A percentile compares a stretch with the other conserved stretches of the same genome.
Conservation (phyloP, 345 rosid species). For the Garcia nutans region DNA sequence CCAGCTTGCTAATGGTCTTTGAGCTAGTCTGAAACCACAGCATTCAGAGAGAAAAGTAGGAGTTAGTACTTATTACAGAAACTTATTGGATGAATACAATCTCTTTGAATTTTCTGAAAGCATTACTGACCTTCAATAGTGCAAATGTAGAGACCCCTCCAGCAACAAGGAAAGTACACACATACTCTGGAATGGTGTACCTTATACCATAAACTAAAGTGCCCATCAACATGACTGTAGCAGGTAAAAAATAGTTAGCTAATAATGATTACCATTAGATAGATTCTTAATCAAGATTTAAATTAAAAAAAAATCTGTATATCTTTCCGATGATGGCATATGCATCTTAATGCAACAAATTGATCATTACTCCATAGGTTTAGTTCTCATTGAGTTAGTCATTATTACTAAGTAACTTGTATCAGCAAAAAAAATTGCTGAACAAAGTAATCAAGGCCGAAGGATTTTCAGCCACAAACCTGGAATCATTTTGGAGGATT, state of each 20-base stretch:
- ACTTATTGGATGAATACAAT: background rate
- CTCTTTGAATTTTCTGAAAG: background rate
- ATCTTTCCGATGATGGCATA: background rate
- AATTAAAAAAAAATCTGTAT: background rate
- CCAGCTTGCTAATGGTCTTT: slow-evolving; percentile 88
- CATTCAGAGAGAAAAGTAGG: background rate
- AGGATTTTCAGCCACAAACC: slow-evolving; percentile 33
- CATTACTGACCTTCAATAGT: slow-evolving; percentile 62
- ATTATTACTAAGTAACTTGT: no score
- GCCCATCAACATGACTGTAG: slow-evolving; percentile 95
- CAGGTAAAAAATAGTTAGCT: slow-evolving; percentile 13
- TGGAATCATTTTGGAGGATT: slow-evolving; percentile 98
- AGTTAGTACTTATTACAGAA: slow-evolving; percentile 15
- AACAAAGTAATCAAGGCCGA: background rate
- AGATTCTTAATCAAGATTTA: background rate
- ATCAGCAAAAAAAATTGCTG: background rate
- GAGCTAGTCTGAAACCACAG: slow-evolving; percentile 73
- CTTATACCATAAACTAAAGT: slow-evolving; percentile 80
- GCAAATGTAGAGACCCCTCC: slow-evolving; percentile 94
- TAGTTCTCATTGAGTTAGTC: background rate
- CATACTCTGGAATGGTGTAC: slow-evolving; percentile 74
- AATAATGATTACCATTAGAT: slow-evolving; percentile 8
- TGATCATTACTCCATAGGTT: background rate
- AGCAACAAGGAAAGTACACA: slow-evolving; percentile 80
- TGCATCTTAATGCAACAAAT: background rate